Evolutionary conservation across 192 early-diverging fungal genomes (phyloP), one percentile per base, ranked within the genome.

Genomic region (Chytriomyces sp.): DNA sequence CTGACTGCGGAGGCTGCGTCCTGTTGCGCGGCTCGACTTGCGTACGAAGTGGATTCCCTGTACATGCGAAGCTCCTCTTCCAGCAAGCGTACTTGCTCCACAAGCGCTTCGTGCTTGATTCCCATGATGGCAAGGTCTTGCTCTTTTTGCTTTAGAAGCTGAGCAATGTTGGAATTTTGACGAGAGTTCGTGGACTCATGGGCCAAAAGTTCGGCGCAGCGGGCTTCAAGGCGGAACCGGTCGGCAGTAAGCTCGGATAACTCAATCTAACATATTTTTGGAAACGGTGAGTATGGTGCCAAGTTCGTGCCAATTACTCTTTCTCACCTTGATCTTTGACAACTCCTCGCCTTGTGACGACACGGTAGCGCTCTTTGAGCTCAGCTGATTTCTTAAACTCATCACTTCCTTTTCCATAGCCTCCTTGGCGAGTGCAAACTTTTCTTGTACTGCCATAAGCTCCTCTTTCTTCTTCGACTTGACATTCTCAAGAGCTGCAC

Each of bases 381-480:
- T 53, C 33, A 83, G 62, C 67, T 83, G 79, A 39, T 68, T 57
- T n/a, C 74, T 54, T n/a, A 86, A 65, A 6, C 40, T 64, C n/a
- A 41, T 25, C 38, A 78, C 77, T 62, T 86, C 81, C 1, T 39
- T 28, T 32, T 86, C 84, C 81, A 86, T 83, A 1, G 77, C 77
- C 8, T 36, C 19, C 62, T 86, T 86, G 26, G 84, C 81, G 10
- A 60, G 53, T 10, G 40, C 28, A 67, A 81, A 82, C 66, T 80
- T 80, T 12, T 86, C 84, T 44, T 86, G 83, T 30, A 86, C 65
- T 0, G 80, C 79, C 31, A 83, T 54, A 12, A 86, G 39, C 59
- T 86, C 81, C 12, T 83, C 84, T 61, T 81, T 77, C 61, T 86
- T 83, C 59, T 75, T 80, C 33, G 32, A 19, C 65, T 78, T 79